Conservation (phyloP, 441 rosid species). For the Bocquillonia castaneifolia region DNA sequence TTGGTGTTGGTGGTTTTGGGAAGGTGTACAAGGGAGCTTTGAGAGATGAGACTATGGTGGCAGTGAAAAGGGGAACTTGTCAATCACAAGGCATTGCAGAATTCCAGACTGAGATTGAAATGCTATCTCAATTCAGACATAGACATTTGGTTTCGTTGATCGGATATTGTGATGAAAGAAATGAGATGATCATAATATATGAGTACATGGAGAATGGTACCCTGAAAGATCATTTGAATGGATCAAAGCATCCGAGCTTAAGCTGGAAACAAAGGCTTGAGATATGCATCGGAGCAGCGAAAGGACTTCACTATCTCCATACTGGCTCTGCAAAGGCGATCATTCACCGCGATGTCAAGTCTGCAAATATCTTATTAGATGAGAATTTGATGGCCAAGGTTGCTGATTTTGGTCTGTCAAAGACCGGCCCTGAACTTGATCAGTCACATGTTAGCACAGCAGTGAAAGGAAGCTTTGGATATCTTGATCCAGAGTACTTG, state of each 20-base stretch:
- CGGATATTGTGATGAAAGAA: slow-evolving; percentile 69
- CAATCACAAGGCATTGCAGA: slow-evolving; percentile 63
- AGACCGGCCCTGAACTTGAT: slow-evolving; percentile 68
- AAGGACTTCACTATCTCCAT: slow-evolving; percentile 90
- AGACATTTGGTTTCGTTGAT: slow-evolving; percentile 79
- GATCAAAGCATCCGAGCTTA: slow-evolving; percentile 41
- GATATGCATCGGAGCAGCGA: slow-evolving; percentile 78
- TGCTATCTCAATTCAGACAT: slow-evolving; percentile 83
- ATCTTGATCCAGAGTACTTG: slow-evolving; percentile 83
- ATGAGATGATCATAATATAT: slow-evolving; percentile 78
- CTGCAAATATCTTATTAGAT: slow-evolving; percentile 74
- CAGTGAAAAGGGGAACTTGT: slow-evolving; percentile 70
- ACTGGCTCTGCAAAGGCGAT: slow-evolving; percentile 72
- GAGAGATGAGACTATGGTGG: slow-evolving; percentile 59
- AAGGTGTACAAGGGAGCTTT: slow-evolving; percentile 71
- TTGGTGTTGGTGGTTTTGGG: slow-evolving; percentile 89
- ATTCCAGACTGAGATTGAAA: slow-evolving; percentile 72
- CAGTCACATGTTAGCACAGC: slow-evolving; percentile 86
- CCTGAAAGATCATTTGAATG: slow-evolving; percentile 60
- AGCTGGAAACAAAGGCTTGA: slow-evolving; percentile 75
- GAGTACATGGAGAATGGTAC: slow-evolving; percentile 88
- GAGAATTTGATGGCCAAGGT: slow-evolving; percentile 81
- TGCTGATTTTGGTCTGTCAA: slow-evolving; percentile 83
- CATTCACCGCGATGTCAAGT: slow-evolving; percentile 85
- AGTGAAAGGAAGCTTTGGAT: slow-evolving; percentile 87